These are phyloP conservation scores for Fomitopsis pulvina DNA, from an alignment of 768 basidiomycete species.

Conservation along the genomic window DNA sequence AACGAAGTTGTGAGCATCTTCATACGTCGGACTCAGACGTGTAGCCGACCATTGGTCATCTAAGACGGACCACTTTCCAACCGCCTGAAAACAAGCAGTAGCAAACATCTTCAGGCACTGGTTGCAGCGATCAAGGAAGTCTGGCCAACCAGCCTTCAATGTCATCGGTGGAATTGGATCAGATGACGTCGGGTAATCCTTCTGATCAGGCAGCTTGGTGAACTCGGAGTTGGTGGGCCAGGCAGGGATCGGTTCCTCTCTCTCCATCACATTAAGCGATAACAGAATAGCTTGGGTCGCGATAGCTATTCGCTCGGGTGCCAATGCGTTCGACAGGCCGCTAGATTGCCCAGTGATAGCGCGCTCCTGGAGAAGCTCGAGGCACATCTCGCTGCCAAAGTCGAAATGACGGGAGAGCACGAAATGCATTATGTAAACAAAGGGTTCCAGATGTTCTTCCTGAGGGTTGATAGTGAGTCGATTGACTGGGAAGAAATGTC, in stretches of 20 bases:
- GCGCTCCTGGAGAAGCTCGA: slow-evolving; percentile 76
- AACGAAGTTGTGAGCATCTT: slow-evolving; percentile 64
- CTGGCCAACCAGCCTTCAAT: slow-evolving; percentile 60
- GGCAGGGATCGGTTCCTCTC: slow-evolving; percentile 57
- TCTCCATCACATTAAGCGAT: slow-evolving; percentile 66
- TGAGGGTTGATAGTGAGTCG: slow-evolving; percentile 51
- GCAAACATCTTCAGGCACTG: slow-evolving; percentile 52
- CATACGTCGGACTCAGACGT: slow-evolving; percentile 51
- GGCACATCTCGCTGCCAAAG: slow-evolving; percentile 73
- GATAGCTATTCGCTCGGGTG: slow-evolving; percentile 69
- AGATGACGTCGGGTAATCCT: slow-evolving; percentile 68
- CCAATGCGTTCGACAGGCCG: slow-evolving; percentile 37
- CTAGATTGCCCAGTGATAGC: slow-evolving; percentile 35
- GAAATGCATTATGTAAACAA: slow-evolving; percentile 77
- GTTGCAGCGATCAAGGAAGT: slow-evolving; percentile 64
- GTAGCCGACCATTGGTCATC: slow-evolving; percentile 78
- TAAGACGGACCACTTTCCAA: slow-evolving; percentile 75
- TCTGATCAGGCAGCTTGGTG: slow-evolving; percentile 40
- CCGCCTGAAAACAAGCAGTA: slow-evolving; percentile 48
- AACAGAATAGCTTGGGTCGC: slow-evolving; percentile 73
- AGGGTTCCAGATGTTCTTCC: slow-evolving; percentile 73
- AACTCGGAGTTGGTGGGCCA: slow-evolving; percentile 83
- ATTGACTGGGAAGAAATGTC: slow-evolving; percentile 73
- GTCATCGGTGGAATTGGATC: slow-evolving; percentile 51
- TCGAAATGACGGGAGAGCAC: slow-evolving; percentile 80